phyloP scores from a whole-genome alignment of 2,329 filamentous ascomycete genomes.

The Zymoseptoria tritici region DNA sequence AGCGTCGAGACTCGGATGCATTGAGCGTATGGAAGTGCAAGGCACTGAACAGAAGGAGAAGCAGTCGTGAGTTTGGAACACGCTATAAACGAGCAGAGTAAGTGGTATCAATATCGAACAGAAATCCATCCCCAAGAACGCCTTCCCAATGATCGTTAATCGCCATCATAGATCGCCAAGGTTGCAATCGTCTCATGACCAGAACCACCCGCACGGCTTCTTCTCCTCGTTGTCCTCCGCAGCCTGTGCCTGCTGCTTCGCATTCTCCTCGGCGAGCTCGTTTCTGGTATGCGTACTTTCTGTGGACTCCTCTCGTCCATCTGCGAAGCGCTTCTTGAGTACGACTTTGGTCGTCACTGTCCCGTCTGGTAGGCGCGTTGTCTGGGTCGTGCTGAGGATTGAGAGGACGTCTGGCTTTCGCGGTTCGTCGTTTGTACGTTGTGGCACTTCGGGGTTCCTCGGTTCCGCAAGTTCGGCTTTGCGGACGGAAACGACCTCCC shows the following conservation, averaged over 20 bases:
- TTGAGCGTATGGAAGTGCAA: too few species aligned
- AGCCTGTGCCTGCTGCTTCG: not conserved
- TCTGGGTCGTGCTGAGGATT: constrained; percentile 51
- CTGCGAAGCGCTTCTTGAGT: constrained; percentile 51
- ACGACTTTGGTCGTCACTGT: constrained; percentile 51
- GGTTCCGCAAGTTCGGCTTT: not conserved
- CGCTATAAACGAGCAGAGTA: not conserved
- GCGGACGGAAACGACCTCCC: not conserved
- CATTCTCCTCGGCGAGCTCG: constrained; percentile 2
- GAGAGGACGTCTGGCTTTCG: constrained; percentile 40
- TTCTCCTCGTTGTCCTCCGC: constrained; percentile 11
- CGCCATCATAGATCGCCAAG: not conserved
- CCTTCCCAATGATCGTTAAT: not conserved
- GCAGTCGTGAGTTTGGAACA: not conserved
- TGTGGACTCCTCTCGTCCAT: constrained; percentile 53
- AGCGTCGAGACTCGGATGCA: too few species aligned
- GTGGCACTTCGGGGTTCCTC: not conserved
- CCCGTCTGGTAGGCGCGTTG: constrained; percentile 49
- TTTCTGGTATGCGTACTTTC: constrained; percentile 44
- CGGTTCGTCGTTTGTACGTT: not conserved
- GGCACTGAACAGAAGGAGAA: too few species aligned
- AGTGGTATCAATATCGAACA: not conserved
- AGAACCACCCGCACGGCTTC: constrained; percentile 27
- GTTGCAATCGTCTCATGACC: constrained; percentile 24
- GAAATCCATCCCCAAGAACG: not conserved